Conservation (phyloP, 208 protist species). For the Crithidia sp. region DNA sequence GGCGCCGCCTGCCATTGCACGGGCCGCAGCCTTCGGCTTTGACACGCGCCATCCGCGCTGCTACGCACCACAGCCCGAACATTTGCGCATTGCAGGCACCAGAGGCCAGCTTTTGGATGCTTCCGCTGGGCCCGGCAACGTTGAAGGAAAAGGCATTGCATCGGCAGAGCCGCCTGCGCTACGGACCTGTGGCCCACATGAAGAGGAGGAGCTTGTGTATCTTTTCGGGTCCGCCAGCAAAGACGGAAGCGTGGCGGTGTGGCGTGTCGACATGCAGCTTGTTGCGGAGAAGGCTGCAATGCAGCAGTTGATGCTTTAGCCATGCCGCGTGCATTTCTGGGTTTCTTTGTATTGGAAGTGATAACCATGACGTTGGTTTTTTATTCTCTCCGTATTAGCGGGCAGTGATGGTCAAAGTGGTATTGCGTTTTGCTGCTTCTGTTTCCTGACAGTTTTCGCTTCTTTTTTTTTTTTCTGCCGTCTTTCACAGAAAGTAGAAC, state of each 20-base stretch:
- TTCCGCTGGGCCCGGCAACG: no score
- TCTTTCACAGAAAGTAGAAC: not conserved
- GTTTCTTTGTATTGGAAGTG: no score
- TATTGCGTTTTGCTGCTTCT: no score
- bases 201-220: constrained; percentile 44
- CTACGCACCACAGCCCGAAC: constrained; percentile 18
- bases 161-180: no score
- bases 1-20: constrained; percentile 24
- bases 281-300: constrained; percentile 19
- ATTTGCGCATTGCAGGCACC: not conserved
- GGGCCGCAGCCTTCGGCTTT: constrained; percentile 65
- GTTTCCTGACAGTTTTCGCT: not conserved
- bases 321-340: no score
- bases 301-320: not conserved
- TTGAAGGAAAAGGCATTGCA: no score
- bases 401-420: no score
- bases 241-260: constrained; percentile 70
- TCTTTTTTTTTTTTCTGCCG: constrained; percentile 2
- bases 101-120: no score
- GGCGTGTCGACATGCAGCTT: constrained; percentile 72
- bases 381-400: no score
- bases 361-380: no score
- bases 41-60: constrained; percentile 58
- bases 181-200: no score
- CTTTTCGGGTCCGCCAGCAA: constrained; percentile 73